Percentiles rank a stretch among this genome's conserved stretches.
phyloP scores from a whole-genome alignment of 1,284 basidiomycete species.

The Trametes pubescens region DNA sequence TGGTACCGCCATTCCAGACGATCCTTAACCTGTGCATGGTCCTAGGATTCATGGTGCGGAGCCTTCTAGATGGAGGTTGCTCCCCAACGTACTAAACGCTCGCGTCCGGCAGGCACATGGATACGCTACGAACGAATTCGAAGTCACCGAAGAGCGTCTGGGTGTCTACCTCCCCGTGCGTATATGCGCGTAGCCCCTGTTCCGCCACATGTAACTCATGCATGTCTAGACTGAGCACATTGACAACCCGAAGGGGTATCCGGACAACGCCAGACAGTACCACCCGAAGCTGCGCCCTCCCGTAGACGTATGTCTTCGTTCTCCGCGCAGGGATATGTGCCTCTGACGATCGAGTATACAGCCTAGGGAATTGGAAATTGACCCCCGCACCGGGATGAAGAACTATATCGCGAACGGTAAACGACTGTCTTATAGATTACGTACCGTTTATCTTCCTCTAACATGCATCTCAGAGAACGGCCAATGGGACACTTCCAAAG shows the following conservation, averaged over 20 bases:
- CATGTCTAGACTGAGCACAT: slow-evolving; percentile 82
- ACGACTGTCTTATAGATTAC: background rate
- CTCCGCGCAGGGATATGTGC: background rate
- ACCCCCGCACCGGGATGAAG: slow-evolving; percentile 92
- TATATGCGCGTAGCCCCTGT: slow-evolving; percentile 27
- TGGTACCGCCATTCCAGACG: slow-evolving; percentile 54
- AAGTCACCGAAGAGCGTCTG: slow-evolving; percentile 88
- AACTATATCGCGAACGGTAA: slow-evolving; percentile 92
- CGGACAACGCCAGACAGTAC: slow-evolving; percentile 83
- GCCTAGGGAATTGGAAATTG: slow-evolving; percentile 88
- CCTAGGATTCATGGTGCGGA: slow-evolving; percentile 79
- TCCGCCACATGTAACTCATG: background rate
- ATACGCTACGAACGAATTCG: slow-evolving; percentile 87
- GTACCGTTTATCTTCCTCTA: too few relatives aligned
- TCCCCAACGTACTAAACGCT: background rate
- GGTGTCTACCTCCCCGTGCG: slow-evolving; percentile 84
- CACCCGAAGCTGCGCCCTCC: slow-evolving; percentile 78
- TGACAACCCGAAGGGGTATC: slow-evolving; percentile 88
- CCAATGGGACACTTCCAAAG: slow-evolving; percentile 89
- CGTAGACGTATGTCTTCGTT: slow-evolving; percentile 57
- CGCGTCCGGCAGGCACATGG: slow-evolving; percentile 70
- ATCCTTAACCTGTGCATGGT: slow-evolving; percentile 91
- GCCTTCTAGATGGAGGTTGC: background rate
- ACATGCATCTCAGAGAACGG: slow-evolving; percentile 61
- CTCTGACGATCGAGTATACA: slow-evolving; percentile 41